A percentile compares a stretch with the other conserved stretches of the same genome.
These are phyloP conservation scores for Talaromyces rugulosus DNA, from an alignment of 2,329 filamentous ascomycete genomes.

Conservation along the genomic window DNA sequence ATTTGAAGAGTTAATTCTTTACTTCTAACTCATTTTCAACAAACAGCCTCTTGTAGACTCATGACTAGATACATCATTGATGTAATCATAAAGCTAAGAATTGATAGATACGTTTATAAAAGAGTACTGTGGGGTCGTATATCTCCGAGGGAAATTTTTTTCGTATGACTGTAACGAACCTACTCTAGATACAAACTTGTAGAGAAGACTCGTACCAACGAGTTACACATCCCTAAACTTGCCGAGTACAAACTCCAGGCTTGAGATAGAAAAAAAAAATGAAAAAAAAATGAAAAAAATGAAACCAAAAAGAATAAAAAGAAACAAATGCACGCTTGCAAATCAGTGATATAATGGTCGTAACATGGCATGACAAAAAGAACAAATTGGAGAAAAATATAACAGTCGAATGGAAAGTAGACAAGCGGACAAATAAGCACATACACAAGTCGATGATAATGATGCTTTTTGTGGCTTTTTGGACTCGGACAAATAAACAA, in stretches of 20 bases:
- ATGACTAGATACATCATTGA: background rate
- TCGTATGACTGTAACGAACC: background rate
- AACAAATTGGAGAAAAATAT: background rate
- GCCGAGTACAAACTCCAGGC: background rate
- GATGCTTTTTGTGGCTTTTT: background rate
- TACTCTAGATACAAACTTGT: background rate
- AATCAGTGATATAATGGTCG: background rate
- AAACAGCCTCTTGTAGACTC: background rate
- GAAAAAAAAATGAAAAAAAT: background rate
- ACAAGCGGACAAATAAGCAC: background rate
- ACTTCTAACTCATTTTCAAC: background rate
- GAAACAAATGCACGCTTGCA: constrained; percentile 1
- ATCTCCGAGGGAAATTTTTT: background rate
- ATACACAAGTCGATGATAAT: background rate
- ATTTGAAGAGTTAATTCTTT: background rate
- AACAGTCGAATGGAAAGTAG: background rate
- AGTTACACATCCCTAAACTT: background rate
- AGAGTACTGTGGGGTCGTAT: background rate
- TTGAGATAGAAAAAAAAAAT: background rate
- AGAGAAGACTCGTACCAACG: background rate
- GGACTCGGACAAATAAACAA: background rate
- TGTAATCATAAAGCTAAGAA: background rate
- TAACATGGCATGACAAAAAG: background rate
- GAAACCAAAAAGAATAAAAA: background rate
- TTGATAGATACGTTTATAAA: background rate